These are phyloP conservation scores for Populus euphratica DNA, from an alignment of 345 rosid genomes.

Conservation along the genomic window DNA sequence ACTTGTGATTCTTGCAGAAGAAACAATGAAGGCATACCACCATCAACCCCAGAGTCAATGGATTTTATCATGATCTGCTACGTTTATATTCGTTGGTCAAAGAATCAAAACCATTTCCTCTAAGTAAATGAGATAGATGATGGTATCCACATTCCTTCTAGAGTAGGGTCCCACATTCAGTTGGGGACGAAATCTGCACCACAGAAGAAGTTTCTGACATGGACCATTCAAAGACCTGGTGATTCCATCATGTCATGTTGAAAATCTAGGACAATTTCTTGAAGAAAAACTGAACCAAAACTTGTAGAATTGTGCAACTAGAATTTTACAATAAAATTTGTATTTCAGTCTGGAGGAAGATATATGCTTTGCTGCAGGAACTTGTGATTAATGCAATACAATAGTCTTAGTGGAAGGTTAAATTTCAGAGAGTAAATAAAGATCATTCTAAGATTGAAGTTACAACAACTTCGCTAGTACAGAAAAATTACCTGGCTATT, in stretches of 20 bases:
- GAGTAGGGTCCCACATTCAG: not conserved
- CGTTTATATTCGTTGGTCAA: constrained; percentile 1
- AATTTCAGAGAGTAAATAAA: not conserved
- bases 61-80: not conserved
- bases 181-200: not conserved
- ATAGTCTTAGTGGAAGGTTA: too few relatives aligned
- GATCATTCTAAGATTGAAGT: not conserved
- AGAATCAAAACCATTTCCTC: not conserved
- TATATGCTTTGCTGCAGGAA: not conserved
- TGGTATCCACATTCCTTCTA: constrained; percentile 10
- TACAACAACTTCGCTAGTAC: not conserved
- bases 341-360: too few relatives aligned
- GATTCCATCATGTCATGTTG: too few relatives aligned
- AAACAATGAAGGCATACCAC: constrained; percentile 11
- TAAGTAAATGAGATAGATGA: not conserved
- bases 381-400: too few relatives aligned
- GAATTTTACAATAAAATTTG: too few relatives aligned
- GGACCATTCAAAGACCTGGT: not conserved
- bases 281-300: not conserved
- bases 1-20: constrained; percentile 14
- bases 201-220: constrained; percentile 7
- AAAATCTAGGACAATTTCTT: not conserved
- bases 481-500: not conserved
- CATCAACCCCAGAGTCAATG: not conserved
- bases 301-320: not conserved